Conservation (phyloP, 768 basidiomycete species). For the Agaricus bisporus region DNA sequence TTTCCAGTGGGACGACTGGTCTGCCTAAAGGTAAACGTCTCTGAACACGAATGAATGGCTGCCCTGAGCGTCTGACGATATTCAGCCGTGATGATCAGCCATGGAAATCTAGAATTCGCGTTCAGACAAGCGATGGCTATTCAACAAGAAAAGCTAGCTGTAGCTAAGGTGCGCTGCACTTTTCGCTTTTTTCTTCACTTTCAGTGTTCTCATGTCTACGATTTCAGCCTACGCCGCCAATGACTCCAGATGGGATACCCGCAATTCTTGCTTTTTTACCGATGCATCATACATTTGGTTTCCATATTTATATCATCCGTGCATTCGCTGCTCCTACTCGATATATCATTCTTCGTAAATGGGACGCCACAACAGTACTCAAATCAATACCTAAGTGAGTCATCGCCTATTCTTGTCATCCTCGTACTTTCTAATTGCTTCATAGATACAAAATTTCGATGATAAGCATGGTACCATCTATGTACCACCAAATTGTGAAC, state of each 20-base stretch:
- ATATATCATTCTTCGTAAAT: slow-evolving; percentile 46
- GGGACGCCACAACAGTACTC: slow-evolving; percentile 49
- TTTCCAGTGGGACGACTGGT: slow-evolving; percentile 75
- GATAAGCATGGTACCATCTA: slow-evolving; percentile 54
- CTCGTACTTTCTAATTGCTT: not conserved
- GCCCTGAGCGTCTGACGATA: not conserved
- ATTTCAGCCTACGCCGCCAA: slow-evolving; percentile 29
- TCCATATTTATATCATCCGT: slow-evolving; percentile 47
- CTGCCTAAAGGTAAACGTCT: slow-evolving; percentile 53
- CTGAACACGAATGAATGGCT: not conserved
- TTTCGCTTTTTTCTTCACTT: slow-evolving; percentile 15
- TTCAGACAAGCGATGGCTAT: slow-evolving; percentile 30
- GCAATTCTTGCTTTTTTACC: slow-evolving; percentile 54
- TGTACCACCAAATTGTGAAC: slow-evolving; percentile 57
- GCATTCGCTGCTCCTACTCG: slow-evolving; percentile 39
- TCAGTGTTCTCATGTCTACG: not conserved
- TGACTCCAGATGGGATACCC: slow-evolving; percentile 39
- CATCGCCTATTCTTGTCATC: not conserved
- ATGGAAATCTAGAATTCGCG: slow-evolving; percentile 50
- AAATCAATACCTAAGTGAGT: slow-evolving; percentile 52
- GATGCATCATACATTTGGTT: slow-evolving; percentile 59
- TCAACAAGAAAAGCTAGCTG: slow-evolving; percentile 19
- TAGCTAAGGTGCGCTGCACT: slow-evolving; percentile 18
- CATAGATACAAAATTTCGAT: slow-evolving; percentile 47
- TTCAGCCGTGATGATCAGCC: slow-evolving; percentile 63